phyloP scores from a whole-genome alignment of 2,329 filamentous ascomycete species.

The Paecilomyces formosus region DNA sequence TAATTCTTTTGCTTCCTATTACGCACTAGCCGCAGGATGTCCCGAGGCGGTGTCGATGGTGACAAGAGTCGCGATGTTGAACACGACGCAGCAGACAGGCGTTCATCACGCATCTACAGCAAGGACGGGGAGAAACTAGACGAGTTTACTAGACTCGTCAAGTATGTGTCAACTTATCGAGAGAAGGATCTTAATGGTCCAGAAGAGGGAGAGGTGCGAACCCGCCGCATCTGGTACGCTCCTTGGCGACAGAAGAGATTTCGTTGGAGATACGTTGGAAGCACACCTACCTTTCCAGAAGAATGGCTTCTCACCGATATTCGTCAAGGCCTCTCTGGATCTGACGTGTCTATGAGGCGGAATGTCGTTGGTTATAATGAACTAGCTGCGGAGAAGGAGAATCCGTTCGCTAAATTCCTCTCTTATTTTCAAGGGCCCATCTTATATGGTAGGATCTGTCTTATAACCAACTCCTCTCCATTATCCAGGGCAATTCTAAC shows the following conservation, averaged over 20 bases:
- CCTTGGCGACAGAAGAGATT: constrained; percentile 44
- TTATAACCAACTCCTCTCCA: constrained; percentile 6
- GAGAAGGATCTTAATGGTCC: constrained; percentile 34
- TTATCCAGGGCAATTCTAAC: too few species aligned
- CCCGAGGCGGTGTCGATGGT: too few species aligned
- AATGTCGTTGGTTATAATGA: constrained; percentile 66
- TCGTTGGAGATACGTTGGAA: constrained; percentile 17
- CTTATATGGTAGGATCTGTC: constrained; percentile 55
- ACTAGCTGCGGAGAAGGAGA: constrained; percentile 67
- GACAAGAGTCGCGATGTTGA: too few species aligned
- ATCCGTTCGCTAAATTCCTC: constrained; percentile 65
- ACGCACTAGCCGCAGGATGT: too few species aligned
- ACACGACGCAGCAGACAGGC: too few species aligned
- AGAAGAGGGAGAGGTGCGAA: constrained; percentile 40
- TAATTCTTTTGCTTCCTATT: too few species aligned
- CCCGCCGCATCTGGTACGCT: constrained; percentile 47
- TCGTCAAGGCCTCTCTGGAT: constrained; percentile 51
- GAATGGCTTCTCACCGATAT: constrained; percentile 66
- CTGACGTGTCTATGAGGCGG: constrained; percentile 51
- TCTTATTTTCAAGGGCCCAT: constrained; percentile 69
- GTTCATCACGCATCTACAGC: too few species aligned
- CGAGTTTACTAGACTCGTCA: constrained; percentile 60
- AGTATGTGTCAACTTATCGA: constrained; percentile 60
- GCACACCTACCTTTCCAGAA: constrained; percentile 42
- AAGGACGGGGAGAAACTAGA: constrained; percentile 30